phyloP scores from a whole-genome alignment of 768 basidiomycete genomes.

The Russula sp. region DNA sequence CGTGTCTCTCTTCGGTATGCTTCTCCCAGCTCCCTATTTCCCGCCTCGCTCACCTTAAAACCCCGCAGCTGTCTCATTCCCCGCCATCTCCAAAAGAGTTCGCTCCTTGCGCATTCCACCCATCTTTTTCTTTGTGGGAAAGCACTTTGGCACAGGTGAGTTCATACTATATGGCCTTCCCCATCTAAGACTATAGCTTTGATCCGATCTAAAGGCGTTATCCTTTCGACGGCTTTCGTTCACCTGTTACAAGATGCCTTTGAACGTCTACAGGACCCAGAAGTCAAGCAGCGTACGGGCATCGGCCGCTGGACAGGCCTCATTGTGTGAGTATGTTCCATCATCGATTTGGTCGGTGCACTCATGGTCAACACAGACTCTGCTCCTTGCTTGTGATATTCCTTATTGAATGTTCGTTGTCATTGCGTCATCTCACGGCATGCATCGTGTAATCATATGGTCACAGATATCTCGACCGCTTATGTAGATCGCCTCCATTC shows the following conservation, averaged over 20 bases:
- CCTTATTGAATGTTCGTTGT: conserved; percentile 64
- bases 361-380: conserved; percentile 37
- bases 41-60: neutral
- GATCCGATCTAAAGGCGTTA: conserved; percentile 48
- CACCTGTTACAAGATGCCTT: conserved; percentile 78
- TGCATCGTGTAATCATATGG: conserved; percentile 3
- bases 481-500: conserved; percentile 69
- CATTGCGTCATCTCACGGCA: neutral
- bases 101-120: conserved; percentile 55
- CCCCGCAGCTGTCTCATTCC: conserved; percentile 61
- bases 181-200: neutral
- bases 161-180: neutral
- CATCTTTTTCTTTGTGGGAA: conserved; percentile 75
- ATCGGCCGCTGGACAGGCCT: conserved; percentile 59
- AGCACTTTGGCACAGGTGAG: conserved; percentile 68
- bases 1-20: conserved; percentile 60
- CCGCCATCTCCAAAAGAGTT: conserved; percentile 51
- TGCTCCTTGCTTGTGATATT: conserved; percentile 66
- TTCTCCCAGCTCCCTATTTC: neutral
- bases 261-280: conserved; percentile 44
- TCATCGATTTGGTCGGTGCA: conserved; percentile 18
- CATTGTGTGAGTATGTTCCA: conserved; percentile 52
- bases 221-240: conserved; percentile 76
- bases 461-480: conserved; percentile 62
- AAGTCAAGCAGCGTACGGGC: conserved; percentile 37